Percentiles rank a stretch among this genome's conserved stretches.
phyloP scores from a whole-genome alignment of 2,329 filamentous ascomycete species.

The Catunica adiposa region DNA sequence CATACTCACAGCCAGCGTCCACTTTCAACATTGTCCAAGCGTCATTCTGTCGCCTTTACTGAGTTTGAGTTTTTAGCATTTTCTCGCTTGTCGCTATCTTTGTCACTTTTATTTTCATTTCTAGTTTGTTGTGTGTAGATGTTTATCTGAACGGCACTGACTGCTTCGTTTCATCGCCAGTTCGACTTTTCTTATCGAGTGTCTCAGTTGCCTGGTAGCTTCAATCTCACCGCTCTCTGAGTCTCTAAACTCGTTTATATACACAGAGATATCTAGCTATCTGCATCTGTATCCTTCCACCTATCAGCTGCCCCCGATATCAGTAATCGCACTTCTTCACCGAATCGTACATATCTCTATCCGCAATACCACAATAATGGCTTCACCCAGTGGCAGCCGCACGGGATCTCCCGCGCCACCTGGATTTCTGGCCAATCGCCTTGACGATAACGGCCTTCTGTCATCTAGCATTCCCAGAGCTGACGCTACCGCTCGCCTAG shows the following conservation, averaged over 20 bases:
- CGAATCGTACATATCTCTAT: neutral
- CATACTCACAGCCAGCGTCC: neutral
- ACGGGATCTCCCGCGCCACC: conserved; percentile 6
- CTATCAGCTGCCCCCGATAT: too few species aligned
- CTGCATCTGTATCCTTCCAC: too few species aligned
- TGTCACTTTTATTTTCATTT: neutral
- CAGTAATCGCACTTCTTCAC: too few species aligned
- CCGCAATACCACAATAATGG: conserved; percentile 7
- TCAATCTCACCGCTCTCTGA: too few species aligned
- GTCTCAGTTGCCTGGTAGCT: too few species aligned
- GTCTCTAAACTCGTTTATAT: too few species aligned
- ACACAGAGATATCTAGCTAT: too few species aligned
- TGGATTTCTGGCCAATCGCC: neutral
- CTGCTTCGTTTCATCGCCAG: neutral
- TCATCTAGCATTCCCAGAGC: conserved; percentile 12
- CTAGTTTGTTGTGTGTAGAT: neutral
- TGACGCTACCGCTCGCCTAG: conserved; percentile 34
- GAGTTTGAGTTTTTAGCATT: neutral
- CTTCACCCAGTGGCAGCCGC: conserved; percentile 8
- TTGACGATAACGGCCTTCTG: conserved; percentile 6
- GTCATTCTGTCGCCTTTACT: neutral
- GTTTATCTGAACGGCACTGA: neutral
- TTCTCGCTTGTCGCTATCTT: neutral
- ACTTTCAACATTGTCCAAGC: conserved; percentile 2
- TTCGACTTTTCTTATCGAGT: neutral